Conservation (phyloP, 768 basidiomycete species). For the Termitomyces sp. region DNA sequence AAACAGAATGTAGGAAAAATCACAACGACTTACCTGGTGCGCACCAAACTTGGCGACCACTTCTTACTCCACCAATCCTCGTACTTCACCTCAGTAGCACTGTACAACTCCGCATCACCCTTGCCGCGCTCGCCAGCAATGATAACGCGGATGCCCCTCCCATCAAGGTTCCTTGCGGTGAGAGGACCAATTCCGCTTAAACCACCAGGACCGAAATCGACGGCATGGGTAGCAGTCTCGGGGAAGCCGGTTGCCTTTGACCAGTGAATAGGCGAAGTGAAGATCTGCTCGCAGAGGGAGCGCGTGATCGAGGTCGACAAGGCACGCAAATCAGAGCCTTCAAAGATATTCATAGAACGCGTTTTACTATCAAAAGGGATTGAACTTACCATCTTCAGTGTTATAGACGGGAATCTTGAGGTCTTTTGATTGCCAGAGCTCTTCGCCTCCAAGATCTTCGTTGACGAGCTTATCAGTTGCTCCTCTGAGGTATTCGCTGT, state of each 20-base stretch:
- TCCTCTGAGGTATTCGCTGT: slow-evolving; percentile 78
- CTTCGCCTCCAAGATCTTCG: slow-evolving; percentile 69
- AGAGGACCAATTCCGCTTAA: slow-evolving; percentile 89
- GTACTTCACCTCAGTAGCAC: slow-evolving; percentile 55
- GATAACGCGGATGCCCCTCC: slow-evolving; percentile 88
- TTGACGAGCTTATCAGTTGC: slow-evolving; percentile 72
- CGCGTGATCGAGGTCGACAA: slow-evolving; percentile 72
- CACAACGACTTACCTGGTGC: slow-evolving; percentile 67
- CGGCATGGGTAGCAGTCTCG: slow-evolving; percentile 84
- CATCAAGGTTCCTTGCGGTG: slow-evolving; percentile 87
- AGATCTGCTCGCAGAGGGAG: slow-evolving; percentile 91
- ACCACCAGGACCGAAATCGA: slow-evolving; percentile 97
- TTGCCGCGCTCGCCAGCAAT: slow-evolving; percentile 89
- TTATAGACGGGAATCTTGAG: slow-evolving; percentile 85
- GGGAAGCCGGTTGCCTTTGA: slow-evolving; percentile 86
- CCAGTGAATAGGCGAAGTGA: slow-evolving; percentile 92
- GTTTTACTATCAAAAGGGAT: not conserved
- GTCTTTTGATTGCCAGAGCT: slow-evolving; percentile 69
- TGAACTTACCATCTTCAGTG: slow-evolving; percentile 81
- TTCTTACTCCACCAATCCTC: slow-evolving; percentile 93
- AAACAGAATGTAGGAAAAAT: not conserved
- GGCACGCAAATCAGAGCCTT: slow-evolving; percentile 85
- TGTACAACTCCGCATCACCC: slow-evolving; percentile 84
- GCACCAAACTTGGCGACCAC: slow-evolving; percentile 80
- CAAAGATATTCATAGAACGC: not conserved